Evolutionary conservation across 2,329 filamentous ascomycete genomes (phyloP).

Genomic region (Verticillium isaacii): DNA sequence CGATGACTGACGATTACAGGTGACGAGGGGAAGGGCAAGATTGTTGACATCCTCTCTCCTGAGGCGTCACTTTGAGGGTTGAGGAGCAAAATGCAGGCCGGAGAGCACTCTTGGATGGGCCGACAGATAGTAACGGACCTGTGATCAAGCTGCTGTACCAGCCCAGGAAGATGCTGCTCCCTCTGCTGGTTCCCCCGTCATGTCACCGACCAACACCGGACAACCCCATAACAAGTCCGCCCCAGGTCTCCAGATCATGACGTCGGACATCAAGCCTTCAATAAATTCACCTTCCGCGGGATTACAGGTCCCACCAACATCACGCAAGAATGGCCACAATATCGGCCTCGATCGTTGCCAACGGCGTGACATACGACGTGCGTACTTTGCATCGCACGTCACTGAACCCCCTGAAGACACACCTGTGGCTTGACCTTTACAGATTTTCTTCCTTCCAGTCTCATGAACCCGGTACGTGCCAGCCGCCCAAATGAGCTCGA

Average conservation of each 20-base stretch:
- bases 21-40: conserved; percentile 2
- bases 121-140: background rate
- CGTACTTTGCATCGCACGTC: background rate
- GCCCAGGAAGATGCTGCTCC: no score
- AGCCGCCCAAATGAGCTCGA: background rate
- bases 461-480: conserved; percentile 1
- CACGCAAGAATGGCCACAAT: conserved; percentile 6
- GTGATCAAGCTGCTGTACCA: background rate
- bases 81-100: background rate
- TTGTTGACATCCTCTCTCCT: conserved; percentile 1
- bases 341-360: conserved; percentile 4
- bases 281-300: background rate
- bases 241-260: background rate
- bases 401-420: no score
- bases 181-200: background rate
- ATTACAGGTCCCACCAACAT: background rate
- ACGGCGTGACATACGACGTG: background rate
- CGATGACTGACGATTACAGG: background rate
- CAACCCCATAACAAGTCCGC: background rate
- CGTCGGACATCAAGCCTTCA: background rate
- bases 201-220: background rate
- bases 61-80: background rate
- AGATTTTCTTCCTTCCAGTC: background rate
- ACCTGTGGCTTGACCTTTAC: background rate
- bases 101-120: background rate